Evolutionary conservation across 2,329 filamentous ascomycete genomes (phyloP), one percentile per base, ranked within the genome.

Genomic region (Cadophora malorum): DNA sequence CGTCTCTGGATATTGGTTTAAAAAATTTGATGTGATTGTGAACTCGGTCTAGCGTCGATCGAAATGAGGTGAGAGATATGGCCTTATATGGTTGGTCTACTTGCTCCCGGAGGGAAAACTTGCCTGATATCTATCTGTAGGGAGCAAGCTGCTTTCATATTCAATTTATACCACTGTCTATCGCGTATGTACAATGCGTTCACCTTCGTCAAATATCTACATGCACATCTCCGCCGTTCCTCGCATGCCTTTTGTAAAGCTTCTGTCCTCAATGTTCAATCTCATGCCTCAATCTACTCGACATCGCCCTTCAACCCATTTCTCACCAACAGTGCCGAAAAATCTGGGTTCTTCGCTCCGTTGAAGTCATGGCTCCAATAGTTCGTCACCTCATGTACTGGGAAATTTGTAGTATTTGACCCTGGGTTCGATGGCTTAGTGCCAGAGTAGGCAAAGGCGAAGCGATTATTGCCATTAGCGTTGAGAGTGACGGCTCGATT

Each of bases 321-420:
- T 49, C 59, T 67, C 4, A 62, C 53, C 25, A 69, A 58, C 5
- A 71, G 61, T 4, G 49, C 25, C 21, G 59, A 56, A 25, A 71
- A 71, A n/a, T 58, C 52, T 3, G 60, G n/a, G 58, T 69, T 71
- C 14, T 55, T 64, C 2, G 65, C 67, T 7, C 16, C 31, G 10
- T 55, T 23, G 33, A 69, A 71, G 53, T 69, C 67, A 47, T 66
- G 60, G 31, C 9, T 49, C 65, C 63, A 68, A 35, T 69, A 68
- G 28, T 31, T 50, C 21, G 61, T 53, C 7, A 68, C 64, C 53
- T 69, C 67, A 67, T 71, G 69, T 7, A 68, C 66, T 2, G 60
- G 23, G 31, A 71, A 60, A 50, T 21, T 63, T 1, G 59, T 56
- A 2, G 47, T 56, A 38, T 47, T 61, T 16, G 62, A 66, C 7